These are phyloP conservation scores for Tricholoma terreum DNA, from an alignment of 768 basidiomycete genomes.

Conservation along the genomic window DNA sequence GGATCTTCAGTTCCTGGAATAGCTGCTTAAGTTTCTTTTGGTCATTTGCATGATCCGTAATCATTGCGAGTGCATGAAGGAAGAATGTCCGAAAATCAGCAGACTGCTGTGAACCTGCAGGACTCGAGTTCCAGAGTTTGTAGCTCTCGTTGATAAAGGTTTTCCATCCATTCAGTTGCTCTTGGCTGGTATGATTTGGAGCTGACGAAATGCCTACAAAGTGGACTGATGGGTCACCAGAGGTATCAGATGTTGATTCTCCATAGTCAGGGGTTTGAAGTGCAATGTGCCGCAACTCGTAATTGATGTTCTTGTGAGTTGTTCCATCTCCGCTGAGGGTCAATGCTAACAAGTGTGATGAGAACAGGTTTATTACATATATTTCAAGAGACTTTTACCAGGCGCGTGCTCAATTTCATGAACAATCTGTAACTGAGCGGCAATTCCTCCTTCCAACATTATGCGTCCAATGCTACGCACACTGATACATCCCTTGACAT, in stretches of 20 bases:
- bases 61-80: slow-evolving; percentile 16
- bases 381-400: too few species aligned
- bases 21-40: too few species aligned
- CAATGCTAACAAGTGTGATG: background rate
- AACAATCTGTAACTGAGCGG: slow-evolving; percentile 20
- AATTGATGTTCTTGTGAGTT: too few species aligned
- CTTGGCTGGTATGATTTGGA: slow-evolving; percentile 25
- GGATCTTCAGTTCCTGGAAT: slow-evolving; percentile 15
- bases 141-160: background rate
- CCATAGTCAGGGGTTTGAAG: background rate
- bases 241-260: background rate
- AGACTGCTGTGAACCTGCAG: background rate
- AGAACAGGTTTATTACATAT: background rate
- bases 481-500: background rate
- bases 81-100: background rate
- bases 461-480: background rate
- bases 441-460: slow-evolving; percentile 13
- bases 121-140: background rate
- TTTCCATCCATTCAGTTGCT: slow-evolving; percentile 10
- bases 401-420: background rate
- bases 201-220: slow-evolving; percentile 11
- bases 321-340: too few species aligned
- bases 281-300: slow-evolving; percentile 11
- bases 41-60: slow-evolving; percentile 25
- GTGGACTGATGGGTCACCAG: background rate